Evolutionary conservation across 169 alveolate genomes (phyloP).

Genomic region (Plasmodium cynomolgi): DNA sequence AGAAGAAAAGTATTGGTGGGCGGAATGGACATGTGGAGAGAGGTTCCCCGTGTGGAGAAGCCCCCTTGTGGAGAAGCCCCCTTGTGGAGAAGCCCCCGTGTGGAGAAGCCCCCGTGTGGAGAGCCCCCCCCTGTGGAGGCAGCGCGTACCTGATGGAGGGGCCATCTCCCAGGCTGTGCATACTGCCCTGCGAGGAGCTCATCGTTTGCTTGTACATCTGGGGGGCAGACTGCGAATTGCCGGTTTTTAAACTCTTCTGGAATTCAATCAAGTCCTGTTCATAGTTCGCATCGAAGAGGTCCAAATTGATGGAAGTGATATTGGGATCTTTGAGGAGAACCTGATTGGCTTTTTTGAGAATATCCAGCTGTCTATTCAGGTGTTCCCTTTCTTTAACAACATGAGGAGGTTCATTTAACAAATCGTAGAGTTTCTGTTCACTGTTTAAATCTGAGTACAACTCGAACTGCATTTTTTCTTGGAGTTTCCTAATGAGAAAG

Average conservation of each 20-base stretch:
- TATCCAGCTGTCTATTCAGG: constrained; percentile 81
- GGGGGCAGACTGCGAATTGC: neutral
- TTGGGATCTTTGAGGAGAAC: constrained; percentile 85
- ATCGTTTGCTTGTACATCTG: constrained; percentile 6
- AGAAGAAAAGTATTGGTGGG: neutral
- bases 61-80: neutral
- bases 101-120: neutral
- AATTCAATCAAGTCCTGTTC: constrained; percentile 63
- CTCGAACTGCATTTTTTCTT: constrained; percentile 81
- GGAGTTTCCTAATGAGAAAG: constrained; percentile 88
- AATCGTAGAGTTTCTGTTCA: constrained; percentile 78
- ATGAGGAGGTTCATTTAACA: constrained; percentile 87
- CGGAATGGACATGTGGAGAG: neutral
- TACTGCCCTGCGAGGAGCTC: neutral
- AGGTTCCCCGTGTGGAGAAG: neutral
- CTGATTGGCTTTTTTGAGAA: constrained; percentile 86
- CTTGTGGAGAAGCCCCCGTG: too few relatives aligned
- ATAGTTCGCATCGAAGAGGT: constrained; percentile 61
- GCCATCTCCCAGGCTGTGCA: neutral
- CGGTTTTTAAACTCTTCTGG: constrained; percentile 27
- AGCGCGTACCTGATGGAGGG: neutral
- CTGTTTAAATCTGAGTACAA: constrained; percentile 81
- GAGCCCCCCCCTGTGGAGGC: neutral
- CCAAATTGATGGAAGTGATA: constrained; percentile 75
- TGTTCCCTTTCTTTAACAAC: constrained; percentile 86